phyloP scores from a whole-genome alignment of 805 yeast genomes.

The Yamadazyma insecticola region DNA sequence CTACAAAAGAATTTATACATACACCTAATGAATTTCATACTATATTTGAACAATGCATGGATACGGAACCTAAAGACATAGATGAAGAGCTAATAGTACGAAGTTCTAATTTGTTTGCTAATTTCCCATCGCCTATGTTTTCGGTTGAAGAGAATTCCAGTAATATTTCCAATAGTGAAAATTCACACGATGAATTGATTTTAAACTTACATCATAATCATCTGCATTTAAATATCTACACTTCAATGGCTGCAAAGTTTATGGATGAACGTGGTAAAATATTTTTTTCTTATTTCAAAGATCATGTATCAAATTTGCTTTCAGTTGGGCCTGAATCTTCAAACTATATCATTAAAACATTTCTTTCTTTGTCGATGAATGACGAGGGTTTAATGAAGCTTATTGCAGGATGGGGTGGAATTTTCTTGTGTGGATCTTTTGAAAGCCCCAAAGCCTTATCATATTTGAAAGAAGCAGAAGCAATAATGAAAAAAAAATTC shows the following conservation, averaged over 20 bases:
- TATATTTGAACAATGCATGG: background rate
- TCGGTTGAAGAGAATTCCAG: no score
- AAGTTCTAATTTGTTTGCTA: background rate
- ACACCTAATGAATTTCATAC: no score
- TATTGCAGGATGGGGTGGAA: constrained; percentile 6
- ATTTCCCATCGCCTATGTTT: background rate
- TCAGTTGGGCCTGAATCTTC: background rate
- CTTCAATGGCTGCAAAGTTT: constrained; percentile 3
- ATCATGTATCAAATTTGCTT: constrained; percentile 1
- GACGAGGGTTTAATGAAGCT: constrained; percentile 6
- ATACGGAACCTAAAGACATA: background rate
- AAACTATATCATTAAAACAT: constrained; percentile 4
- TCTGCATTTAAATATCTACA: constrained; percentile 1
- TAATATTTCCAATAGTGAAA: no score
- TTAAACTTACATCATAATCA: no score
- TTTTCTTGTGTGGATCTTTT: constrained; percentile 1
- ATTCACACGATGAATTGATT: no score
- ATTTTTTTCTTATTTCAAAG: constrained; percentile 5
- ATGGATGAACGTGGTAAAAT: no score
- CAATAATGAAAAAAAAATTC: background rate
- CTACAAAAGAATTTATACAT: no score
- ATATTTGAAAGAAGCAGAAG: constrained; percentile 1
- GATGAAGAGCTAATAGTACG: background rate
- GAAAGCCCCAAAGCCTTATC: constrained; percentile 1
- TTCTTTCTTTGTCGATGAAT: constrained; percentile 3